A percentile compares a stretch with the other conserved stretches of the same genome.
Evolutionary conservation across 768 basidiomycete species (phyloP).

Genomic region (Candolleomyces eurysporus): DNA sequence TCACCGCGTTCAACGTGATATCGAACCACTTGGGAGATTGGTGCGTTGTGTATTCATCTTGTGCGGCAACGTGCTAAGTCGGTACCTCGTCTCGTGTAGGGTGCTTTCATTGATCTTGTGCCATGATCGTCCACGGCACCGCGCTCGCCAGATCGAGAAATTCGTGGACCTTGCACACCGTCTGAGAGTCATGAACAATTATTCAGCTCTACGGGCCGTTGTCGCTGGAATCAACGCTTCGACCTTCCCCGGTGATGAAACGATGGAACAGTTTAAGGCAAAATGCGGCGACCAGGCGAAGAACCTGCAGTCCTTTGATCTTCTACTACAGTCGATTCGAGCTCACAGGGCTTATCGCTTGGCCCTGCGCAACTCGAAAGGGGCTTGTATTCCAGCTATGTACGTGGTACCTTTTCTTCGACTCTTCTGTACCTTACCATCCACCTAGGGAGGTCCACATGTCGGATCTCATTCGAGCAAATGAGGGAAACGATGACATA

Average conservation of each 20-base stretch:
- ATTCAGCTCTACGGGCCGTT: constrained; percentile 88
- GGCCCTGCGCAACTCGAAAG: constrained; percentile 81
- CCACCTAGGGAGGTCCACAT: constrained; percentile 80
- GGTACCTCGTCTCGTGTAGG: constrained; percentile 42
- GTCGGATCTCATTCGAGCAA: constrained; percentile 83
- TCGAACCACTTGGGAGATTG: constrained; percentile 86
- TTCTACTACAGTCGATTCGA: constrained; percentile 76
- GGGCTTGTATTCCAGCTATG: constrained; percentile 86
- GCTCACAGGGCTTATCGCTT: constrained; percentile 91
- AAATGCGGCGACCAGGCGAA: constrained; percentile 71
- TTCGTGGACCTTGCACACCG: constrained; percentile 82
- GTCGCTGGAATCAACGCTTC: constrained; percentile 92
- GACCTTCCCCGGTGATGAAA: constrained; percentile 72
- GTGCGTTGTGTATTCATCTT: constrained; percentile 38
- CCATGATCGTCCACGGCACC: constrained; percentile 71
- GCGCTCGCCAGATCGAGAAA: constrained; percentile 84
- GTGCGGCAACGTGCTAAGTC: background rate
- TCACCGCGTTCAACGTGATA: constrained; percentile 68
- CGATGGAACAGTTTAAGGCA: constrained; percentile 69
- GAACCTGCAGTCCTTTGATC: constrained; percentile 78
- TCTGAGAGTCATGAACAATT: constrained; percentile 85
- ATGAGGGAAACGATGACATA: constrained; percentile 80
- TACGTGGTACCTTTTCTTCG: constrained; percentile 31
- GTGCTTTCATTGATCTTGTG: constrained; percentile 88
- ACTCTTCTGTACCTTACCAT: constrained; percentile 1